Evolutionary conservation across 306 rosid genomes (phyloP), one percentile per base, ranked within the genome.

Genomic region (Cajanus cajan): DNA sequence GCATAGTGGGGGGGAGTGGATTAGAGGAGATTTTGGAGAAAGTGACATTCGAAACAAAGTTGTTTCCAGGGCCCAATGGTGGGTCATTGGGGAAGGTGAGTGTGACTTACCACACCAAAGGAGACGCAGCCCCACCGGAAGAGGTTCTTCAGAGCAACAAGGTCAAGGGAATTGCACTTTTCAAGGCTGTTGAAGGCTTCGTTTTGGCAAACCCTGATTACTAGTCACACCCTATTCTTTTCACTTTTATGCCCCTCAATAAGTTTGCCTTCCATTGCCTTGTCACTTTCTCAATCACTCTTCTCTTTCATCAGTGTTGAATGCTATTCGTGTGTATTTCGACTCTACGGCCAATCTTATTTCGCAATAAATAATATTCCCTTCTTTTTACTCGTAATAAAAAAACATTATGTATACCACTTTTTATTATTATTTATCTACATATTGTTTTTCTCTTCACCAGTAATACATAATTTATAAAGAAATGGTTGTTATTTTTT

Each of bases 121-220:
- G 84, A 4, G 84, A 81, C 44, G 52, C 67, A 0, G 33, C 1
- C 4, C 4, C 54, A 2, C 5, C 79, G 4, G 84, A 73, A 1
- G 74, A 34, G 4, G 69, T 64, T 5, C 74, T 67, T 16, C 44
- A 63, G 4, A 78, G 64, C 2, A 52, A 67, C 6, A 80, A 64
- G 43, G 63, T 52, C 10, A 74, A 44, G 64, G 80, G 79, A n/a
- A 7, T 5, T n/a, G 76, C 48, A 19, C 67, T 80, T 41, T 37
- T 73, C 48, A 80, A 73, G 51, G 80, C 80, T 0, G 4, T 80
- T 37, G 84, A 80, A 52, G 79, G 79, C 41, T 80, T 50, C 9
- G 68, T 63, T 80, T 63, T 72, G 74, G 67, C 83, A 43, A 43
- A 43, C 11, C 48, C 48, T 43, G 48, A 43, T 43, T 43, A 43